Evolutionary conservation across 1,284 basidiomycete species (phyloP).

Genomic region (Takashimella koratensis): DNA sequence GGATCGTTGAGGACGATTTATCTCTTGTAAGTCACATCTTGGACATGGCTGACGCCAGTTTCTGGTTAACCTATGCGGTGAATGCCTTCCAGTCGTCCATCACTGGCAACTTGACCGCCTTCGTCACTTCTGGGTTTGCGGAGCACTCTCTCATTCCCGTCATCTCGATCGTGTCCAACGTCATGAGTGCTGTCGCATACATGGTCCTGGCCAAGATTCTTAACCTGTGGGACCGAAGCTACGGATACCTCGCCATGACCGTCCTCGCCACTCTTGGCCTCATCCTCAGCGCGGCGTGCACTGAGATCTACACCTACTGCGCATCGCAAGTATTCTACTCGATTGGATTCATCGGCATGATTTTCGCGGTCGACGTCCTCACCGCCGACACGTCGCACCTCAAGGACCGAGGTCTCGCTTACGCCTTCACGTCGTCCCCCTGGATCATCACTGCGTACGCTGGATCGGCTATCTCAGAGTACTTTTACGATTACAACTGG

Average conservation of each 20-base stretch:
- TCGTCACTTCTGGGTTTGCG: conserved; percentile 30
- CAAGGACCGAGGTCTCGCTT: conserved; percentile 48
- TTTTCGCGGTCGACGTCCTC: conserved; percentile 48
- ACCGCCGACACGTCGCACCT: conserved; percentile 48
- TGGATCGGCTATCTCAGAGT: conserved; percentile 40
- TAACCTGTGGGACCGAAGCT: conserved; percentile 36
- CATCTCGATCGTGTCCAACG: conserved; percentile 36
- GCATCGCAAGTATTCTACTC: conserved; percentile 41
- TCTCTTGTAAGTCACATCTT: conserved; percentile 22
- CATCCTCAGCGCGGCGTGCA: conserved; percentile 38
- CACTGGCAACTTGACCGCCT: conserved; percentile 35
- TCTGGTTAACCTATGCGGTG: conserved; percentile 37
- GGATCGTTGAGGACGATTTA: conserved; percentile 26
- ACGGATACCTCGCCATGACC: conserved; percentile 29
- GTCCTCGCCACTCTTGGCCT: conserved; percentile 34
- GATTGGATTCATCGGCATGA: conserved; percentile 45
- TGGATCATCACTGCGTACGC: conserved; percentile 50
- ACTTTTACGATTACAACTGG: conserved; percentile 43
- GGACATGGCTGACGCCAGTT: conserved; percentile 13
- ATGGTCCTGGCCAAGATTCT: conserved; percentile 37
- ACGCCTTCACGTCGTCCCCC: conserved; percentile 48
- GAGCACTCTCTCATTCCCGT: conserved; percentile 40
- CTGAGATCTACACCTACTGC: conserved; percentile 33
- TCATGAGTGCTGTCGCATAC: conserved; percentile 35
- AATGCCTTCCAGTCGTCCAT: conserved; percentile 40